These are phyloP conservation scores for Gentiana dahurica DNA, from an alignment of 257 asterid genomes.

Conservation along the genomic window DNA sequence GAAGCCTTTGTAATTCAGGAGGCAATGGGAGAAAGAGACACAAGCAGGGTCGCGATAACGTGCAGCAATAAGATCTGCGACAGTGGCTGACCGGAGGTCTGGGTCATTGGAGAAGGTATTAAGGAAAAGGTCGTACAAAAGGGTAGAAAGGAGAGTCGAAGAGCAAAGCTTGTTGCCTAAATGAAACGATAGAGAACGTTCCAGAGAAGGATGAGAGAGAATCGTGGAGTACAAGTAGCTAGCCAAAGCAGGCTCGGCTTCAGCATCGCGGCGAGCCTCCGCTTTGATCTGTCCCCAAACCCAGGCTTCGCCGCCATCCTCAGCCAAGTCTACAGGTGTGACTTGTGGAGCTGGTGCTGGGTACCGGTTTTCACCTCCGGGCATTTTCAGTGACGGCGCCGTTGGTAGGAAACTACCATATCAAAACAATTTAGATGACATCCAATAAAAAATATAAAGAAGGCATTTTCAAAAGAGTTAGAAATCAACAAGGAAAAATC, in stretches of 20 bases:
- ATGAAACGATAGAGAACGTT: slow-evolving; percentile 77
- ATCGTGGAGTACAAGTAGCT: slow-evolving; percentile 79
- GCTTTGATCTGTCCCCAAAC: slow-evolving; percentile 63
- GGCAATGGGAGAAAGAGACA: slow-evolving; percentile 33
- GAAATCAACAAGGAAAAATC: too few species aligned
- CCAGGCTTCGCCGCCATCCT: slow-evolving; percentile 47
- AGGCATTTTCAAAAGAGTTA: too few species aligned
- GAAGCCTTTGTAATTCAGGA: slow-evolving; percentile 35
- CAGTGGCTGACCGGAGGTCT: slow-evolving; percentile 43
- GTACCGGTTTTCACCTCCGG: slow-evolving; percentile 45
- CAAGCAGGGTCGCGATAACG: slow-evolving; percentile 35
- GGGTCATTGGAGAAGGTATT: slow-evolving; percentile 57
- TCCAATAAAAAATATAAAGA: too few species aligned
- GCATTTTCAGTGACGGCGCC: slow-evolving; percentile 23
- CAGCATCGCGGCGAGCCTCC: slow-evolving; percentile 81
- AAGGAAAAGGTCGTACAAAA: slow-evolving; percentile 74
- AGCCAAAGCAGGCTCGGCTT: slow-evolving; percentile 81
- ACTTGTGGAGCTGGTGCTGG: slow-evolving; percentile 23
- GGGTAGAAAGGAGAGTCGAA: slow-evolving; percentile 77
- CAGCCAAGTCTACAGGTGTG: slow-evolving; percentile 39
- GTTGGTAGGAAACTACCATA: too few species aligned
- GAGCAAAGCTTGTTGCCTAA: slow-evolving; percentile 88
- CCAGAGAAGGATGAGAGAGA: slow-evolving; percentile 74
- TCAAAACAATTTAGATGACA: too few species aligned
- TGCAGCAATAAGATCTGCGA: slow-evolving; percentile 27